Conservation (phyloP, 2,329 filamentous ascomycete species). For the Parasarocladium wereldwijsianum region DNA sequence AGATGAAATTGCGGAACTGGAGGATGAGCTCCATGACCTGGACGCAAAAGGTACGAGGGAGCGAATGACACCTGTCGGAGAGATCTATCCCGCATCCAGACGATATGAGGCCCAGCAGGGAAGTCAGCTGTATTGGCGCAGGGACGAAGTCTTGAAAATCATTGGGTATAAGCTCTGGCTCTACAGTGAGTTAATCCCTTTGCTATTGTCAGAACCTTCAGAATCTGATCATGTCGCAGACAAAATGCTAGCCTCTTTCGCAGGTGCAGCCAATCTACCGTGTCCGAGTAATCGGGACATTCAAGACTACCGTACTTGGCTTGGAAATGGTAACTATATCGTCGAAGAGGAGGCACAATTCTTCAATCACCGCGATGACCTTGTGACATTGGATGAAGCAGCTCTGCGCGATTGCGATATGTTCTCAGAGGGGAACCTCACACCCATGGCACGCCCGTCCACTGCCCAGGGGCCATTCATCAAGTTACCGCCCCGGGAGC, state of each 20-base stretch:
- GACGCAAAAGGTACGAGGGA: slow-evolving; percentile 44
- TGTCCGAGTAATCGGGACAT: slow-evolving; percentile 33
- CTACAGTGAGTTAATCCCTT: slow-evolving; percentile 38
- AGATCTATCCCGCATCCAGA: slow-evolving; percentile 42
- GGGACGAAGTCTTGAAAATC: slow-evolving; percentile 43
- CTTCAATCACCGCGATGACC: slow-evolving; percentile 37
- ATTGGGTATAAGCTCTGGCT: slow-evolving; percentile 53
- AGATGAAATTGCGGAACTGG: slow-evolving; percentile 69
- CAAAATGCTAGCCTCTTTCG: slow-evolving; percentile 44
- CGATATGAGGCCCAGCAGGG: slow-evolving; percentile 38
- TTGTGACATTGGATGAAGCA: slow-evolving; percentile 24
- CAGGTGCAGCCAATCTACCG: slow-evolving; percentile 32
- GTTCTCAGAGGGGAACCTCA: slow-evolving; percentile 9
- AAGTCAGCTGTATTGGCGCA: slow-evolving; percentile 42
- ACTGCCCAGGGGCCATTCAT: slow-evolving; percentile 4
- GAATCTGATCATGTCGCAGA: slow-evolving; percentile 21
- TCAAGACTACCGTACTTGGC: slow-evolving; percentile 34
- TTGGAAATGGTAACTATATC: slow-evolving; percentile 38
- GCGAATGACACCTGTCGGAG: slow-evolving; percentile 21
- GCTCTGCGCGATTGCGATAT: slow-evolving; percentile 5
- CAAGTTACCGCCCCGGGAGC: neutral
- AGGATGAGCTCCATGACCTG: slow-evolving; percentile 58
- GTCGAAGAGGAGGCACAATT: slow-evolving; percentile 45
- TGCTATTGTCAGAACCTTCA: neutral
- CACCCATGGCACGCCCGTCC: slow-evolving; percentile 11